These are phyloP conservation scores for Vanilla planifolia DNA, from an alignment of 106 monocot genomes.

Conservation along the genomic window DNA sequence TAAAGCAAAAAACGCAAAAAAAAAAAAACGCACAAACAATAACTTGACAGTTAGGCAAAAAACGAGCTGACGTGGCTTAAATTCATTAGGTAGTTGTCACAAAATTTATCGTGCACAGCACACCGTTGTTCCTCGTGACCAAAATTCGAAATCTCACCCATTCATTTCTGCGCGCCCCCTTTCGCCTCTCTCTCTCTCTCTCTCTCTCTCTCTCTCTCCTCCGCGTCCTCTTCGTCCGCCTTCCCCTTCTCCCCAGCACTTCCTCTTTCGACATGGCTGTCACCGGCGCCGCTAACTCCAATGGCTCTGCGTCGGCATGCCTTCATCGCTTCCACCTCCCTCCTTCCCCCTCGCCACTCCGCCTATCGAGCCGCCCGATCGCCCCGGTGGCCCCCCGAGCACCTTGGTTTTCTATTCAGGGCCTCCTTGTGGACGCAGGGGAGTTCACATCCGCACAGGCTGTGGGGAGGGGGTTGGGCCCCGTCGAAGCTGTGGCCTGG, in stretches of 20 bases:
- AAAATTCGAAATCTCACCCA: background rate
- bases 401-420: conserved; percentile 72
- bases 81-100: no score
- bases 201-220: background rate
- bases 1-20: no score
- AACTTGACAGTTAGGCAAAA: no score
- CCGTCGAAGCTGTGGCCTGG: conserved; percentile 56
- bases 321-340: conserved; percentile 25
- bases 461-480: conserved; percentile 28
- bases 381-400: conserved; percentile 19
- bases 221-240: background rate
- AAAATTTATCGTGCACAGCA: no score
- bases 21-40: no score
- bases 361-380: conserved; percentile 1
- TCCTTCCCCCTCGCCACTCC: conserved; percentile 9
- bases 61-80: no score
- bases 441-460: conserved; percentile 49
- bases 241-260: no score
- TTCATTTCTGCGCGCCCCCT: background rate
- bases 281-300: background rate
- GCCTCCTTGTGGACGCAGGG: conserved; percentile 52
- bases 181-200: no score
- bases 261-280: background rate
- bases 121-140: background rate
- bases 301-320: conserved; percentile 9